These are phyloP conservation scores for Penicillium steckii DNA, from an alignment of 495 filamentous ascomycete species.

Conservation along the genomic window DNA sequence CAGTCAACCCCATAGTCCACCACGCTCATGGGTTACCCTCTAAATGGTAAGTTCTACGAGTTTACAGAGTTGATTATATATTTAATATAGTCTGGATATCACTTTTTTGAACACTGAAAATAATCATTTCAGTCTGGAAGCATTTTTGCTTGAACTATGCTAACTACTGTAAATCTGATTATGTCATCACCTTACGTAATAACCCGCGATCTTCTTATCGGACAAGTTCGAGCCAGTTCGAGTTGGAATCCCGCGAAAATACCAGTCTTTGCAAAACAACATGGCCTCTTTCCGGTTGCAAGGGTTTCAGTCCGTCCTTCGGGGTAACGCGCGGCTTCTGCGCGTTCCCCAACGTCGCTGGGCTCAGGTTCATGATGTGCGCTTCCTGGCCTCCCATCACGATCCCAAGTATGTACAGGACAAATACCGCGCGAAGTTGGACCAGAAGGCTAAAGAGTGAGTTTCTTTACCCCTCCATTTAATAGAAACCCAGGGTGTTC, in stretches of 20 bases:
- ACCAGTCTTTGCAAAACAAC: not conserved
- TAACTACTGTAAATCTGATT: too few relatives aligned
- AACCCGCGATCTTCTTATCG: not conserved
- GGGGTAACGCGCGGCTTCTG: constrained; percentile 27
- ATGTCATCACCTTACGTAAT: too few relatives aligned
- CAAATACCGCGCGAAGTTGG: constrained; percentile 84
- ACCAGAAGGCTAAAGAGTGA: constrained; percentile 75
- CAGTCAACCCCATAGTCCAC: too few relatives aligned
- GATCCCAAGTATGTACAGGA: constrained; percentile 65
- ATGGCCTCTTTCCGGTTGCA: constrained; percentile 38
- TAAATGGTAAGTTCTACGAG: too few relatives aligned
- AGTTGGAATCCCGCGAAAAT: not conserved
- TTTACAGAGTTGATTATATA: too few relatives aligned
- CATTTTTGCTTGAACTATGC: too few relatives aligned
- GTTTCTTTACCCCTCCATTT: constrained; percentile 14
- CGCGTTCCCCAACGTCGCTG: constrained; percentile 68
- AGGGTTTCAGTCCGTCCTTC: constrained; percentile 30
- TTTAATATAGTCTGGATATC: too few relatives aligned
- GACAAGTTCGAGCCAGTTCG: not conserved
- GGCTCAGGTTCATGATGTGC: constrained; percentile 90
- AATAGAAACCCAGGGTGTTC: not conserved
- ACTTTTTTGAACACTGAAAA: too few relatives aligned
- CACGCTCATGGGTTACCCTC: too few relatives aligned
- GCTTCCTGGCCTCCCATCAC: constrained; percentile 73
- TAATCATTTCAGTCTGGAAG: too few relatives aligned